Percentiles rank a stretch among this genome's conserved stretches.
Conservation (phyloP, 768 basidiomycete species). For the Mycena pura region DNA sequence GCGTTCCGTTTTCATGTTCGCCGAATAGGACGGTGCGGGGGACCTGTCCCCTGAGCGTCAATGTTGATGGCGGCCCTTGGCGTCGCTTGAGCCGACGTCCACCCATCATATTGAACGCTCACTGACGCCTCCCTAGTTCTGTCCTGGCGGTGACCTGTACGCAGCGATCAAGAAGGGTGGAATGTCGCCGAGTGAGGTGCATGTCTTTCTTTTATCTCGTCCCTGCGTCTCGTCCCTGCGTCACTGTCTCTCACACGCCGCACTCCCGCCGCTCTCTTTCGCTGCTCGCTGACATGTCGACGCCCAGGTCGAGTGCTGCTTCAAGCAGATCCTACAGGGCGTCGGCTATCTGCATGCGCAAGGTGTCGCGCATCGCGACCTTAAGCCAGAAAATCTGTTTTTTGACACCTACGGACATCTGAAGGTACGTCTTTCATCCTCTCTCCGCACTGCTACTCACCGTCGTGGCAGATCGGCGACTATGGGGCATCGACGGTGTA, state of each 20-base stretch:
- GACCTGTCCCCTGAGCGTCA: no score
- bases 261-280: neutral
- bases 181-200: constrained; percentile 27
- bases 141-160: constrained; percentile 97
- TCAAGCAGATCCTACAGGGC: constrained; percentile 93
- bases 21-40: no score
- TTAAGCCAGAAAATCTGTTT: constrained; percentile 98
- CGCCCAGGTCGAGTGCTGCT: constrained; percentile 93
- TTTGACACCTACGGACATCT: constrained; percentile 92
- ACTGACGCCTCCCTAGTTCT: constrained; percentile 54
- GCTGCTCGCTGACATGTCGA: neutral
- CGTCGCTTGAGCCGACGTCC: no score
- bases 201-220: constrained; percentile 2
- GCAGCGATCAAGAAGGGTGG: constrained; percentile 98
- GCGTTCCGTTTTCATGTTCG: no score
- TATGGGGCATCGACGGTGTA: constrained; percentile 99
- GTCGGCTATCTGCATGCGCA: constrained; percentile 93
- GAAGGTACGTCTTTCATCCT: constrained; percentile 63
- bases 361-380: constrained; percentile 96
- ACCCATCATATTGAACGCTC: neutral
- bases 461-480: constrained; percentile 80
- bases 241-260: no score
- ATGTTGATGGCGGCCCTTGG: no score
- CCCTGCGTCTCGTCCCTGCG: neutral
- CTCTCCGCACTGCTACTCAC: neutral